Percentiles rank a stretch among this genome's conserved stretches.
These are phyloP conservation scores for Candida ulmi DNA, from an alignment of 805 yeast genomes.

Conservation along the genomic window DNA sequence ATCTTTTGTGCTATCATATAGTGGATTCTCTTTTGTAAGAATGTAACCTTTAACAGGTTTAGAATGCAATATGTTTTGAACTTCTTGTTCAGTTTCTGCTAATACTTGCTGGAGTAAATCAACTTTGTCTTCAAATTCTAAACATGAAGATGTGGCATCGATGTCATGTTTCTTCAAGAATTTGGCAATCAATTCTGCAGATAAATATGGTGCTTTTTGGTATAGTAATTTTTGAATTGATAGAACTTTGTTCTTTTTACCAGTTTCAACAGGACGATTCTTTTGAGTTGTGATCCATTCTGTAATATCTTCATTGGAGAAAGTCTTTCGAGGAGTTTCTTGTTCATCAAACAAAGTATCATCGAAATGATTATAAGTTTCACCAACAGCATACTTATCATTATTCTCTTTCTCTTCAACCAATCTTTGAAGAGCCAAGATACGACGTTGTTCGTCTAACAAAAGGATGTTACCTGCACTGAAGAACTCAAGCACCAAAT, in stretches of 20 bases:
- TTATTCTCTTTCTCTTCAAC: slow-evolving; percentile 69
- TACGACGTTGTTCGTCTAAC: slow-evolving; percentile 61
- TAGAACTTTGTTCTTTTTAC: slow-evolving; percentile 38
- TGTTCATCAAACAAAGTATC: slow-evolving; percentile 35
- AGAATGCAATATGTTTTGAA: slow-evolving; percentile 30
- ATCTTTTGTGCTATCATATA: slow-evolving; percentile 36
- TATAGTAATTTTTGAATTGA: slow-evolving; percentile 70
- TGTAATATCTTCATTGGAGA: slow-evolving; percentile 14
- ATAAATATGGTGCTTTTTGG: slow-evolving; percentile 63
- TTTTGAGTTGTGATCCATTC: slow-evolving; percentile 22
- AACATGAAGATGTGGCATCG: slow-evolving; percentile 35
- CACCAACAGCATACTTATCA: slow-evolving; percentile 69
- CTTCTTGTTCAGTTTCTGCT: slow-evolving; percentile 39
- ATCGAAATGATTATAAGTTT: slow-evolving; percentile 58
- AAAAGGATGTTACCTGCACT: slow-evolving; percentile 90
- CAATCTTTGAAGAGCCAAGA: slow-evolving; percentile 69
- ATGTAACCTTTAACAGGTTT: slow-evolving; percentile 52
- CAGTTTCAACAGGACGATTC: slow-evolving; percentile 7
- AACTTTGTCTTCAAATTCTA: slow-evolving; percentile 23
- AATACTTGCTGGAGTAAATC: slow-evolving; percentile 37
- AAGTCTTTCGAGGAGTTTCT: slow-evolving; percentile 3
- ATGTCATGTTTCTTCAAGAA: slow-evolving; percentile 42
- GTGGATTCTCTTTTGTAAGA: slow-evolving; percentile 52
- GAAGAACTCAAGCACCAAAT: slow-evolving; percentile 84
- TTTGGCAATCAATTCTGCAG: slow-evolving; percentile 72